Base-by-base conservation (phyloP, 2,329 filamentous ascomycete species). In the Didymella pomorum region DNA sequence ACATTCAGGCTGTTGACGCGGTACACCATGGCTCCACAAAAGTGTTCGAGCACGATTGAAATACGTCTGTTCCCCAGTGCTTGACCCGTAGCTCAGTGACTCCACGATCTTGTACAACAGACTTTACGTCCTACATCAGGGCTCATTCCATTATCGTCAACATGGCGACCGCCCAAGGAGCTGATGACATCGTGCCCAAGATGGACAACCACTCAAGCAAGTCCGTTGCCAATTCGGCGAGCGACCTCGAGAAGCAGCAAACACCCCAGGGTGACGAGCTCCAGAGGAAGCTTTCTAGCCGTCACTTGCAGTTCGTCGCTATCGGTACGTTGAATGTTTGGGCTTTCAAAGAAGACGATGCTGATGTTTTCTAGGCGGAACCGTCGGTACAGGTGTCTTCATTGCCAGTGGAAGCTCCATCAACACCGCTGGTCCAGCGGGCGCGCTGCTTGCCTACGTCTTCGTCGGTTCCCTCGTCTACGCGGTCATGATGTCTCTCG, bases 391-490 rank as follows among this genome's bases (percentile, higher is more conserved):
- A 28, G 83, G 83, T 70, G 75, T 85, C 4, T 86, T 84, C 68
- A 79, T 85, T 47, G 80, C 82, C 31, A 79, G 79, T 39, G 83
- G 82, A 25, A 67, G 73, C 49, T 79, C 81, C 2, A 76, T 84
- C 50, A 76, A 79, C 10, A 79, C 72, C 6, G 81, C 79, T 65
- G 83, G 83, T 20, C 83, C 82, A 35, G 75, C 75, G 8, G 80
- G 80, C 46, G 76, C 81, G 25, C 72, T 83, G 33, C 70, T 82
- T 55, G 80, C 79, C 35, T 82, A 80, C 62, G 66, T 72, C 39
- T 78, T 82, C 49, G 72, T 93, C 70, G 91, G 89, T 50, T 81
- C 85, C 16, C 84, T 93, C 58, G 85, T 94, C 46, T 94, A 86
- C 80, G 87, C 87, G 4, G 87, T 93, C 76, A 93, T 94, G 88